Base-by-base conservation (phyloP, 352 stramenopile species). In the Globisporangium abappressorium region DNA sequence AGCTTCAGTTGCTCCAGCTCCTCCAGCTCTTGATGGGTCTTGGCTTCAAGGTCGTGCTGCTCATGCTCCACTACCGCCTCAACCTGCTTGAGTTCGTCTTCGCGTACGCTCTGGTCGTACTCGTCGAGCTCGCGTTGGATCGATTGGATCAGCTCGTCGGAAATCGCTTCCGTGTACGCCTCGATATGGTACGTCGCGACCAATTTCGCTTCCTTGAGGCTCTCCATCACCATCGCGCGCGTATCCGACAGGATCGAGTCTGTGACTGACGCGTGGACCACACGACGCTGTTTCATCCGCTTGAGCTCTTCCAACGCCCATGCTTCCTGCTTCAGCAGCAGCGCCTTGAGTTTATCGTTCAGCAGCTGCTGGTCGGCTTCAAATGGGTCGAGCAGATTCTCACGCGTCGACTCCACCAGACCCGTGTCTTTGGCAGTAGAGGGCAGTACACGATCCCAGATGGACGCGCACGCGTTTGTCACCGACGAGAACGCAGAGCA, bases 221-320 rank as follows among this genome's bases (percentile, higher is more conserved):
- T 75, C 59, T 82, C 62, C 20, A 85, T 61, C 63, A 83, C 76
- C 54, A 74, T 59, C 30, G 57, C 22, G 18, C 68, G 75, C 6
- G 79, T 88, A 20, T 89, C 75, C 0, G 68, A 65, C 36, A 92
- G 60, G 46, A 90, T 76, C 28, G 74, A 75, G 24, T 87, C 69
- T 0, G 70, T 79, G 2, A 68, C 61, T 18, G 64, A 66, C 34
- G 70, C 57, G 33, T 84, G 78, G 15, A 70, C 66, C 7, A 70
- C 70, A 2, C 84, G 80, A 57, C 73, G 76, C 36, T 72, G 64
- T 57, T 88, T 81, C 62, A 87, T 81, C 3, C 73, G 74, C 36
- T 87, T 70, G 5, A 89, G 70, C 47, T 89, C 71, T 5, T 74
- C 71, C 22, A 87, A 20, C 6, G 72, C 75, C 64, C 70, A 79